These are phyloP conservation scores for Cercospora sesami DNA, from an alignment of 2,329 filamentous ascomycete genomes.

Conservation along the genomic window DNA sequence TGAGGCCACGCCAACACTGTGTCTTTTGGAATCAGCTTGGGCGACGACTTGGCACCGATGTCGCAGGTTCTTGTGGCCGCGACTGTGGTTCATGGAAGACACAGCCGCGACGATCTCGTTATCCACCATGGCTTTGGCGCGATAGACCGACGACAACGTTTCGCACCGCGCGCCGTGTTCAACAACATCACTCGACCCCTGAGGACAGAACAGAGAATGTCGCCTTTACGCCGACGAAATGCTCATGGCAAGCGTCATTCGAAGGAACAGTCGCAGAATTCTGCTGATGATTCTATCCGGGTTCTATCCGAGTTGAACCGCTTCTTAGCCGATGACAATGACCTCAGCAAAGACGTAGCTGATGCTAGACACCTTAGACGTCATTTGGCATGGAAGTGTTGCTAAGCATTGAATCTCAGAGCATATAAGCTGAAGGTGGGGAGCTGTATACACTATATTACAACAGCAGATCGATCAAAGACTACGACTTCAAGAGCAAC, in stretches of 20 bases:
- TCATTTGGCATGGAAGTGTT: constrained; percentile 4
- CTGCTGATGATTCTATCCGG: constrained; percentile 2
- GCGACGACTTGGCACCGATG: background rate
- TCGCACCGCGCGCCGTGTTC: background rate
- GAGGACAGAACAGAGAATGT: background rate
- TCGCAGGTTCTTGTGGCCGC: background rate
- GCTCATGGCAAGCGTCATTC: background rate
- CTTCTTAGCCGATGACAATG: constrained; percentile 9
- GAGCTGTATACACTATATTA: background rate
- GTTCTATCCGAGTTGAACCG: background rate
- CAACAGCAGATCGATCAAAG: background rate
- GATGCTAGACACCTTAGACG: background rate
- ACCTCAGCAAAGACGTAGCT: constrained; percentile 1
- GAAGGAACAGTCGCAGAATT: background rate
- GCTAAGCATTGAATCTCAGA: background rate
- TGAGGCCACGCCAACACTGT: background rate
- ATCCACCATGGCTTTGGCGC: background rate
- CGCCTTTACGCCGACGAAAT: background rate
- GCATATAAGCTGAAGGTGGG: background rate
- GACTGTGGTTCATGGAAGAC: background rate
- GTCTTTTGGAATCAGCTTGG: background rate
- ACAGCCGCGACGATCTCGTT: background rate
- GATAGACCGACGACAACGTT: background rate
- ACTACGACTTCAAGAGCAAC: background rate
- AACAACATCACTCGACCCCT: background rate